Evolutionary conservation across 2,329 filamentous ascomycete genomes (phyloP).

Genomic region (Aureobasidium melanogenum): DNA sequence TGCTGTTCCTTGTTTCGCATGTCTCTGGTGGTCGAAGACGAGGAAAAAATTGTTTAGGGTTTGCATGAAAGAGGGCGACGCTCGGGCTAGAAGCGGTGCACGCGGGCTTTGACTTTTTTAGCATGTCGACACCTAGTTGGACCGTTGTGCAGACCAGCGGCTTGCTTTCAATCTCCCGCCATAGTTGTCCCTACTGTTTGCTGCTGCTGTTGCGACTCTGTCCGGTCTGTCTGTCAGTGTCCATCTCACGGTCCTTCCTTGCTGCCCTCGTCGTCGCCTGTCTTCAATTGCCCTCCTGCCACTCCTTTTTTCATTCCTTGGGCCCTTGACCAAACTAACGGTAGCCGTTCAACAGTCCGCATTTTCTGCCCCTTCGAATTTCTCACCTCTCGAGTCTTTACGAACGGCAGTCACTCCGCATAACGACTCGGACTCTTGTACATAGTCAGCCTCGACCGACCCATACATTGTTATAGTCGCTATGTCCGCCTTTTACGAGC

Average conservation of each 20-base stretch:
- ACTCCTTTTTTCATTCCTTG: slow-evolving; percentile 6
- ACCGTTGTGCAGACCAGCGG: slow-evolving; percentile 9
- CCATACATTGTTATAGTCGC: background rate
- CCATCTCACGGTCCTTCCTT: background rate
- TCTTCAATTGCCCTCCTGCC: slow-evolving; percentile 6
- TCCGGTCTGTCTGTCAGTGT: slow-evolving; percentile 5
- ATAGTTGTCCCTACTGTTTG: slow-evolving; percentile 7
- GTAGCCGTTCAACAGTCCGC: slow-evolving; percentile 10
- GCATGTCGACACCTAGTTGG: slow-evolving; percentile 6
- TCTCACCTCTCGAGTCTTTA: slow-evolving; percentile 7
- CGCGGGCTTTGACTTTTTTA: slow-evolving; percentile 12
- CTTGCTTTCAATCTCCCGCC: slow-evolving; percentile 6
- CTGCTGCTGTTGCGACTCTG: background rate
- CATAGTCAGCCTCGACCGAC: slow-evolving; percentile 3
- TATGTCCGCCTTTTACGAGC: slow-evolving; percentile 13
- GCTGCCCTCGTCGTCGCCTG: slow-evolving; percentile 3
- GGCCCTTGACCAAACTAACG: slow-evolving; percentile 7
- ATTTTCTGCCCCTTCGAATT: slow-evolving; percentile 5
- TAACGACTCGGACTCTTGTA: background rate
- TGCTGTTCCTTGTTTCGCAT: background rate
- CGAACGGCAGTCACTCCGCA: background rate
- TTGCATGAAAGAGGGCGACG: slow-evolving; percentile 5
- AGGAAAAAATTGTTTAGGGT: slow-evolving; percentile 10
- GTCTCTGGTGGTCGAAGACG: background rate
- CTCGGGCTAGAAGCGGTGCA: slow-evolving; percentile 10